Evolutionary conservation across 164 flowering plant species (phyloP), one percentile per base, ranked within the genome.

Genomic region (Macadamia integrifolia): DNA sequence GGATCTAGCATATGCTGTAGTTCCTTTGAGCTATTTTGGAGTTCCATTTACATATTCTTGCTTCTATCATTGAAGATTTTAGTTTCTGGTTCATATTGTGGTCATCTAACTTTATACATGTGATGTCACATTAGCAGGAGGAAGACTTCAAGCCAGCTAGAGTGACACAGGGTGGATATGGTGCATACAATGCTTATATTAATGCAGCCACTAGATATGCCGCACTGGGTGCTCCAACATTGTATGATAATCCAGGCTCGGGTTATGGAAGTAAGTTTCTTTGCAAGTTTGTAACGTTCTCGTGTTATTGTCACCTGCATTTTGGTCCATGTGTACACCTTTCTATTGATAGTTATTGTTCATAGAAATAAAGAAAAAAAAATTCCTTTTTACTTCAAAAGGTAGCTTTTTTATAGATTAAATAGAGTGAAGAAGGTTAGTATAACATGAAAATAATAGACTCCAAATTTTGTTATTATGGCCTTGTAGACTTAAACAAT

Each of bases 131-230:
- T 18, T 69, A 29, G 60, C 81, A 95, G 97, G 97, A 92, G 64
- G 98, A 90, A 30, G 97, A 95, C 32, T 80, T 82, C 66, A 82
- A 88, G 75, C 92, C 88, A 15, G 81, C 78, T 73, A 87, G 93
- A 80, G 71, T 79, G 73, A 23, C 72, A 44, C 84, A 72, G 53
- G 84, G 94, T 76, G 97, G 98, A 58, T 92, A 92, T 82, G 99
- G 99, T 81, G 99, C 98, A 28, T 95, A 95, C 69, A 86, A 87
- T 84, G 93, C 96, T 61, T 95, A 95, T 75, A 92, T 95, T 48
- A 81, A 87, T 69, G 93, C 94, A 65, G 93, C 99, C 40, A 95
- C 99, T 66, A 83, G 98, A 80, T 95, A 95, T 85, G 99, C 92
- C n/a, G 88, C 96, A 12, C 71, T 89, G 23, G 99, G 99, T 77